These are phyloP conservation scores for Quercus tomentella DNA, from an alignment of 331 rosid species.

Conservation along the genomic window DNA sequence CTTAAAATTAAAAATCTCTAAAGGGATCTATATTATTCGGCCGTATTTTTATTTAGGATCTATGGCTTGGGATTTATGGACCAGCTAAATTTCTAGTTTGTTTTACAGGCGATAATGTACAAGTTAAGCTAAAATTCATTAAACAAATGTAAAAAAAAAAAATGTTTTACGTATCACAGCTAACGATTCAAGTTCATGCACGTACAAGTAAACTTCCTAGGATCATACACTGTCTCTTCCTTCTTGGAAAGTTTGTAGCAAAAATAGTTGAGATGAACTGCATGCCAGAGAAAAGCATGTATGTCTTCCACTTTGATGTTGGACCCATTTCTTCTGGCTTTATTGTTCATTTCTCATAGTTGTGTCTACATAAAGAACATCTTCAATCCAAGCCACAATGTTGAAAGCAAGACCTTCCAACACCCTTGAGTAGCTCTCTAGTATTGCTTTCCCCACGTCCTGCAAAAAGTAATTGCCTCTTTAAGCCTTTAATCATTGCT, in stretches of 20 bases:
- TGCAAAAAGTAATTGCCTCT: slow-evolving; percentile 24
- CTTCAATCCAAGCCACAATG: slow-evolving; percentile 95
- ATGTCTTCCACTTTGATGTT: neutral
- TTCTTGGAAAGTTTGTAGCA: neutral
- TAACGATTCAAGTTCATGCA: neutral
- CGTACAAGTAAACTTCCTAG: neutral
- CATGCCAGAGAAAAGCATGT: neutral
- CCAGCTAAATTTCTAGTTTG: neutral
- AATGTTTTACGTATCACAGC: neutral
- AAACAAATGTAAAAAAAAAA: neutral
- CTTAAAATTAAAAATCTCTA: no score
- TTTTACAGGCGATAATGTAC: neutral
- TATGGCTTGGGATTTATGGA: neutral
- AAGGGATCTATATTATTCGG: no score
- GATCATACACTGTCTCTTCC: neutral
- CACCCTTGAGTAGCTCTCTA: slow-evolving; percentile 98
- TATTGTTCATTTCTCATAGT: slow-evolving; percentile 47
- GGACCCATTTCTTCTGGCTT: slow-evolving; percentile 3
- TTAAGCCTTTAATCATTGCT: neutral
- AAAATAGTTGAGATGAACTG: neutral
- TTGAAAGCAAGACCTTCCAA: slow-evolving; percentile 93
- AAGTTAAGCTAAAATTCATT: neutral
- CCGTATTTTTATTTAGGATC: no score
- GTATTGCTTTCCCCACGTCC: slow-evolving; percentile 93
- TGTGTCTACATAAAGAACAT: slow-evolving; percentile 69